phyloP scores from a whole-genome alignment of 1,284 basidiomycete genomes.

The Ceratobasidium sp. region DNA sequence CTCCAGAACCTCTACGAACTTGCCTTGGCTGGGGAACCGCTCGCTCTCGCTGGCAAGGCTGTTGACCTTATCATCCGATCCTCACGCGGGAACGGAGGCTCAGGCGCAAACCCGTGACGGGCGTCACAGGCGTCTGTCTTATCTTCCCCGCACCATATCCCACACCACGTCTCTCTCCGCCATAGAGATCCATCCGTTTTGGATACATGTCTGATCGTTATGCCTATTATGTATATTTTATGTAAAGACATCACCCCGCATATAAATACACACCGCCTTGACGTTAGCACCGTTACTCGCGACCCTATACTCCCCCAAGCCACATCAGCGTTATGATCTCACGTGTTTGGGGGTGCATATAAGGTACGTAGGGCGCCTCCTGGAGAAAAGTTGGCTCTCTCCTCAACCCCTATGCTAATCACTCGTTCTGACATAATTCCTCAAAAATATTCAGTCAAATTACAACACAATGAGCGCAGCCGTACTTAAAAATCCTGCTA shows the following conservation, averaged over 20 bases:
- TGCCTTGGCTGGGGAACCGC: conserved; percentile 30
- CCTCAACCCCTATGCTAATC: conserved; percentile 15
- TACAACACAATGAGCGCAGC: conserved; percentile 26
- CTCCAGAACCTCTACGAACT: conserved; percentile 24
- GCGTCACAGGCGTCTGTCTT: not conserved
- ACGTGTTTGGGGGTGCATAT: conserved; percentile 32
- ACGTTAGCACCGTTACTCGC: not conserved
- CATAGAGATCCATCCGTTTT: not conserved
- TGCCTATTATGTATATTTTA: conserved; percentile 24
- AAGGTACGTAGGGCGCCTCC: conserved; percentile 26
- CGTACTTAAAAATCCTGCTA: conserved; percentile 1
- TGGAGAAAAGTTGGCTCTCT: not conserved
- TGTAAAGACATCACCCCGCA: not conserved
- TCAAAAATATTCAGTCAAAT: not conserved
- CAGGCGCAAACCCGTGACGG: too few species aligned
- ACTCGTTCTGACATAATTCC: conserved; percentile 11
- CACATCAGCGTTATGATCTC: conserved; percentile 28
- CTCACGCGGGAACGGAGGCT: conserved; percentile 24
- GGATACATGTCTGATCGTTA: not conserved
- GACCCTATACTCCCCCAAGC: not conserved
- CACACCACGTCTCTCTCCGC: not conserved
- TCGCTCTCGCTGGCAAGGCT: conserved; percentile 31
- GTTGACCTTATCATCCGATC: conserved; percentile 29
- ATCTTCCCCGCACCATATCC: not conserved
- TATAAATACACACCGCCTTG: not conserved